Conservation (phyloP, 345 rosid species). For the Noccaea caerulescens region DNA sequence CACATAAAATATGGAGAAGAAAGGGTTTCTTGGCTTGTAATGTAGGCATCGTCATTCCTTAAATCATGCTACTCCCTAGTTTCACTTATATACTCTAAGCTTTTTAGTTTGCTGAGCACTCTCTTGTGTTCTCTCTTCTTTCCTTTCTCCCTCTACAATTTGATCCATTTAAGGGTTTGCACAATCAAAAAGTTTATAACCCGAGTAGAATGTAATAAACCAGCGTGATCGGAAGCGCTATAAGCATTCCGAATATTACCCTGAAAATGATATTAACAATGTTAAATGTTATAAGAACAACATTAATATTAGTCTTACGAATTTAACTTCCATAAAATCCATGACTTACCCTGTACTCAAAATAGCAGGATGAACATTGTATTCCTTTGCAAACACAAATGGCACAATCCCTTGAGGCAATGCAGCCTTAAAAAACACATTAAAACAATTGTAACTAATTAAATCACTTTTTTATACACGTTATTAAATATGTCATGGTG, state of each 20-base stretch:
- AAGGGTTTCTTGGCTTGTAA: slow-evolving; percentile 42
- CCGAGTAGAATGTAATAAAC: slow-evolving; percentile 91
- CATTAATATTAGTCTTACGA: neutral
- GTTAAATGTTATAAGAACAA: neutral
- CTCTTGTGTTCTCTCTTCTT: slow-evolving; percentile 6
- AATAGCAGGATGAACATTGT: slow-evolving; percentile 81
- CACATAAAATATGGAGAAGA: slow-evolving; percentile 37
- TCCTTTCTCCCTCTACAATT: slow-evolving; percentile 20
- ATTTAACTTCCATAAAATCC: neutral
- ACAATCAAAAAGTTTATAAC: slow-evolving; percentile 46
- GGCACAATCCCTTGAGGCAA: slow-evolving; percentile 94
- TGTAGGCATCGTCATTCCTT: slow-evolving; percentile 39
- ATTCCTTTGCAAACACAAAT: slow-evolving; percentile 86
- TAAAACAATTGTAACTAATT: neutral
- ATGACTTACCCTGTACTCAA: slow-evolving; percentile 75
- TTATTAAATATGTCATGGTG: too few species aligned
- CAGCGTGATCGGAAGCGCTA: slow-evolving; percentile 91
- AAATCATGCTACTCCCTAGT: slow-evolving; percentile 45
- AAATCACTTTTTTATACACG: neutral
- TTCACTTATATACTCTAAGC: slow-evolving; percentile 35
- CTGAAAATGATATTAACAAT: slow-evolving; percentile 49
- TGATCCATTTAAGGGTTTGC: neutral
- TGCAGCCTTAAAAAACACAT: slow-evolving; percentile 55
- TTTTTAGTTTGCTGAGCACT: slow-evolving; percentile 28
- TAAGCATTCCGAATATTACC: slow-evolving; percentile 94